These are phyloP conservation scores for Xylariaceae sp. DNA, from an alignment of 2,329 filamentous ascomycete species.

Conservation along the genomic window DNA sequence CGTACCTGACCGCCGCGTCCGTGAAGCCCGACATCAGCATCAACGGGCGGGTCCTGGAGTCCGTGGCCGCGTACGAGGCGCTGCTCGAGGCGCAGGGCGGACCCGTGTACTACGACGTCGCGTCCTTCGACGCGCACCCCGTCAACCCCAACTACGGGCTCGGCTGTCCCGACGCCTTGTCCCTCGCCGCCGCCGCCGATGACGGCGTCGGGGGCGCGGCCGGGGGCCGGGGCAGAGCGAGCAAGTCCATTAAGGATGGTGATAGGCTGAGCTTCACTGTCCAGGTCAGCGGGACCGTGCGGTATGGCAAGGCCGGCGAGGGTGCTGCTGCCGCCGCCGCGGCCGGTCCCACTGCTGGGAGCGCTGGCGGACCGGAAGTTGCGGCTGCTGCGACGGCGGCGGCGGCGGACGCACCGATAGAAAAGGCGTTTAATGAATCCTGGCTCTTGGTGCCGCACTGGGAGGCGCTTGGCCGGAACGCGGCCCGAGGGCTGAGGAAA, in stretches of 20 bases:
- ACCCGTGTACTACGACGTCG: slow-evolving; percentile 69
- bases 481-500: slow-evolving; percentile 57
- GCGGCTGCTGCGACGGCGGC: slow-evolving; percentile 42
- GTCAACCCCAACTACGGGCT: slow-evolving; percentile 71
- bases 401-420: slow-evolving; percentile 50
- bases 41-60: slow-evolving; percentile 71
- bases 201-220: not conserved
- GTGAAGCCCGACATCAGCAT: slow-evolving; percentile 73
- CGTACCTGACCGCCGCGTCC: slow-evolving; percentile 56
- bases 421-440: slow-evolving; percentile 77
- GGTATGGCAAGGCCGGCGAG: slow-evolving; percentile 68
- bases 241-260: slow-evolving; percentile 47
- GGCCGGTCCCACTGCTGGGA: too few relatives aligned
- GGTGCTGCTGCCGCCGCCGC: slow-evolving; percentile 46
- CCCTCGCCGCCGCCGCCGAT: not conserved
- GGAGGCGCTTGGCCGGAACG: slow-evolving; percentile 61
- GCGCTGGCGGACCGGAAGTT: slow-evolving; percentile 42
- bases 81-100: slow-evolving; percentile 67
- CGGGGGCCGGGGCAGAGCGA: slow-evolving; percentile 27
- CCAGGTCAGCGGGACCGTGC: slow-evolving; percentile 74
- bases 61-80: slow-evolving; percentile 68
- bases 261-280: slow-evolving; percentile 72
- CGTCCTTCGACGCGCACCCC: slow-evolving; percentile 78
- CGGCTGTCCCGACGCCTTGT: slow-evolving; percentile 57
- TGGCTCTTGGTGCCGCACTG: slow-evolving; percentile 82